Evolutionary conservation across 2,329 filamentous ascomycete genomes (phyloP), one percentile per base, ranked within the genome.

Genomic region (Sarocladiaceae sp.): DNA sequence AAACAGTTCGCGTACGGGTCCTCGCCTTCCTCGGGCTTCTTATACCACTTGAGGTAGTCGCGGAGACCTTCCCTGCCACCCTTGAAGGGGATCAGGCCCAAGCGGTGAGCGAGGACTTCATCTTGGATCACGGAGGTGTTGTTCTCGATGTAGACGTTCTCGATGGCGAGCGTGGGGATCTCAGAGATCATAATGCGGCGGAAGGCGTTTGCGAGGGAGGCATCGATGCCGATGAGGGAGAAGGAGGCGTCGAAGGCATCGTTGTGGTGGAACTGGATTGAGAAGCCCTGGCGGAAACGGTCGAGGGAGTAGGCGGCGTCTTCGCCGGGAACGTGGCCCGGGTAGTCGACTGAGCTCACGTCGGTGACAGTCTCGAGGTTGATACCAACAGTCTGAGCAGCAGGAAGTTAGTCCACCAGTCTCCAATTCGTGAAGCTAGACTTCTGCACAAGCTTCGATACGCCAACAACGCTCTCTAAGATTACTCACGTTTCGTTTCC

Each of bases 81-180:
- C 58, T 86, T 87, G 60, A 99, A 86, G 17, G 95, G 94, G 52
- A 99, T 87, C 42, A 99, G 82, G 54, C 94, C 94, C 28, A 99
- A 78, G 40, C 94, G 82, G 68, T 94, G 89, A 15, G 92, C 87
- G 50, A 99, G 84, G 4, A 99, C 93, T 75, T 99, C 94, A 66
- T 99, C 94, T 69, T 97, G 93, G 63, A 99, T 94, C 31, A 99
- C 91, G 4, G 90, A 96, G 49, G 93, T 97, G 77, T 99, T 99
- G 77, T 97, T 95, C 67, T 90, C 82, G 58, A 97, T 85, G 73
- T 88, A 99, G 66, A 96, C 90, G 57, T 84, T 86, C 76, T 99
- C 94, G 63, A 99, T 92, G 59, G 95, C 94, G 42, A 99, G 80
- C 2, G 91, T 94, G 17, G 93, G 91, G 51, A 99, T 88, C 75